These are phyloP conservation scores for Kalmanozyma brasiliensis DNA, from an alignment of 1,284 basidiomycete genomes.

Conservation along the genomic window DNA sequence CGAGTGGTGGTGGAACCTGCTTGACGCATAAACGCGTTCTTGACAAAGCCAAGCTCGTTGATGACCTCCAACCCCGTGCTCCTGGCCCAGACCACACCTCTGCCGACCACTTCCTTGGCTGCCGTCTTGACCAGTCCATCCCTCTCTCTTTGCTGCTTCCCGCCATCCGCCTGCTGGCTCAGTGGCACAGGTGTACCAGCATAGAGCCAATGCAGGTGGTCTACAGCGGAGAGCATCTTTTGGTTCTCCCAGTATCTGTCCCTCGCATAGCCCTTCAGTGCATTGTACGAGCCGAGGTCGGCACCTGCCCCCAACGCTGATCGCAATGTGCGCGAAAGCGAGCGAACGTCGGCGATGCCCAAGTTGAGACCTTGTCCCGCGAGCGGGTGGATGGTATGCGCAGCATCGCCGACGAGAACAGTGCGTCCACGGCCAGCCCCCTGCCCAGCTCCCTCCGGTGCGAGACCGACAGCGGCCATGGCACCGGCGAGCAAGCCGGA, in stretches of 20 bases:
- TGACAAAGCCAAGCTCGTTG: slow-evolving; percentile 63
- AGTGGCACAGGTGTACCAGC: slow-evolving; percentile 46
- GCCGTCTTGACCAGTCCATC: slow-evolving; percentile 35
- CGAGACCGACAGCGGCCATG: slow-evolving; percentile 46
- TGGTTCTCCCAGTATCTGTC: slow-evolving; percentile 65
- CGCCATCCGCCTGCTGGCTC: slow-evolving; percentile 30
- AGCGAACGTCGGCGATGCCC: slow-evolving; percentile 80
- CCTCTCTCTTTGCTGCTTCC: slow-evolving; percentile 24
- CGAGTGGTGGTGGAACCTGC: slow-evolving; percentile 41
- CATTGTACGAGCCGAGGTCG: slow-evolving; percentile 60
- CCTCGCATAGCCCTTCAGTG: slow-evolving; percentile 53
- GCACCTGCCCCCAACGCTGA: slow-evolving; percentile 49
- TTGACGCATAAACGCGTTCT: slow-evolving; percentile 54
- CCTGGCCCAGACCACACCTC: slow-evolving; percentile 59
- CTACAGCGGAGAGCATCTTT: slow-evolving; percentile 61
- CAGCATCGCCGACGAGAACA: slow-evolving; percentile 93
- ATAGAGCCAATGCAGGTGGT: slow-evolving; percentile 65
- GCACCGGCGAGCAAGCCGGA: slow-evolving; percentile 47
- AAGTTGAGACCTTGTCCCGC: slow-evolving; percentile 96
- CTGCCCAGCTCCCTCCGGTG: slow-evolving; percentile 50
- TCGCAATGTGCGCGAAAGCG: slow-evolving; percentile 40
- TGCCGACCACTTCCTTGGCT: slow-evolving; percentile 40
- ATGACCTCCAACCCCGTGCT: slow-evolving; percentile 65
- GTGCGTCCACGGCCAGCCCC: slow-evolving; percentile 74
- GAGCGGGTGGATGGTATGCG: slow-evolving; percentile 94